Conservation (phyloP, 2,329 filamentous ascomycete genomes). For the Pleoardoris graminearum region DNA sequence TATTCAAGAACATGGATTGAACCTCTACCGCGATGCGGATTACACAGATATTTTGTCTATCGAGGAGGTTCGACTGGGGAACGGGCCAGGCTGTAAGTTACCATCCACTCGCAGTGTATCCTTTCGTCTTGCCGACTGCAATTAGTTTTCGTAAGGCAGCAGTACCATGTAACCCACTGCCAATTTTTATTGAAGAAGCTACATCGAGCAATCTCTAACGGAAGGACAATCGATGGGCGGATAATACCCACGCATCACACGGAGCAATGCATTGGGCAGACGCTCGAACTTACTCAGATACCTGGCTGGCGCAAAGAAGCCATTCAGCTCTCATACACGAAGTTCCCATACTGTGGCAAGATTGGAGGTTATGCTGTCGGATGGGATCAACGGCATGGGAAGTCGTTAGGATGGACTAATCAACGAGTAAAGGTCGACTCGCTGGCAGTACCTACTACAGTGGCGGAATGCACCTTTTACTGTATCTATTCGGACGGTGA, state of each 20-base stretch:
- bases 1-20: conserved; percentile 1
- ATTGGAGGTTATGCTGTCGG: background rate
- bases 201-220: background rate
- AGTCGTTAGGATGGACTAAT: too few relatives aligned
- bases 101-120: too few relatives aligned
- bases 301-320: background rate
- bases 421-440: too few relatives aligned
- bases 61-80: conserved; percentile 1
- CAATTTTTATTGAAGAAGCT: conserved; percentile 6
- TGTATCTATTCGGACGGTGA: too few relatives aligned
- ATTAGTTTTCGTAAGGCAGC: background rate
- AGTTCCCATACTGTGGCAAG: conserved; percentile 4
- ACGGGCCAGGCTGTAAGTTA: background rate
- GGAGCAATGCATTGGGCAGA: background rate
- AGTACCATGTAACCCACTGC: conserved; percentile 5
- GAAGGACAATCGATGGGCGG: background rate
- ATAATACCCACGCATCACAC: conserved; percentile 3
- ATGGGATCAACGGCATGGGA: too few relatives aligned
- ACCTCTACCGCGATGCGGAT: conserved; percentile 3
- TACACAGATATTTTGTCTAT: conserved; percentile 8
- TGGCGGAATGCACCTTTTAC: too few relatives aligned
- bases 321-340: background rate
- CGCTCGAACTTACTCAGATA: background rate
- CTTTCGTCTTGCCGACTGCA: too few relatives aligned
- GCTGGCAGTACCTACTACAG: too few relatives aligned